Base-by-base conservation (phyloP, 352 stramenopile genomes). In the Discostella stelligera region DNA sequence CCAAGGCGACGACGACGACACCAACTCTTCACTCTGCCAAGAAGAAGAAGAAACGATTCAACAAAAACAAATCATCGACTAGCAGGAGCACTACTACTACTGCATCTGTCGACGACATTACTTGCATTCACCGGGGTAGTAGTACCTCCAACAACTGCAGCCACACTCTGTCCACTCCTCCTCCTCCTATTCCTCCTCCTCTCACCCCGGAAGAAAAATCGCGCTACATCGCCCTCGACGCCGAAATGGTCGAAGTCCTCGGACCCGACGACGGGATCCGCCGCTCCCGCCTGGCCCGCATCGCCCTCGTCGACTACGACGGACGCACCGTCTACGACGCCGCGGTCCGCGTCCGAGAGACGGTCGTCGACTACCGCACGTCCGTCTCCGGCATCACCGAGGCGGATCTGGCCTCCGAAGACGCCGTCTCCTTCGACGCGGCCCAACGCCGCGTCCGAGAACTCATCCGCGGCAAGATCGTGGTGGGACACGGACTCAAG, bases 211-310 rank as follows among this genome's bases (percentile, higher is more conserved):
- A 63, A 46, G 62, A 84, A 73, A 79, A 79, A 46, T 60, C 66
- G 37, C 61, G 72, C 4, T 92, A 91, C 64, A 79, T 96, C 54
- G 86, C 82, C 0, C 53, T 97, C 32, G 89, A 96, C 59, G 95
- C 91, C 65, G 94, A 96, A 82, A 95, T 96, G 90, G 94, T 97
- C 0, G n/a, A n/a, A 32, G 91, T 90, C 18, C 86, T 95, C 10
- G 93, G 87, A 50, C 52, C 58, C 0, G 62, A 65, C n/a, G 88
- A 90, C 14, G 44, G 77, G 14, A 56, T 67, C 25, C 2, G n/a
- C n/a, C 5, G 5, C 27, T 93, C 82, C 21, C 86, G 79, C 5
- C 79, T 96, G 2, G 94, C 91, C 5, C 82, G 91, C 27, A 88
- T 95, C 9, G 89, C 82, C 14, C 46, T 96, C 6, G 80, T 96